Conservation (phyloP, 371 early-diverging fungal genomes). For the Quaeritorhiza haematococci region DNA sequence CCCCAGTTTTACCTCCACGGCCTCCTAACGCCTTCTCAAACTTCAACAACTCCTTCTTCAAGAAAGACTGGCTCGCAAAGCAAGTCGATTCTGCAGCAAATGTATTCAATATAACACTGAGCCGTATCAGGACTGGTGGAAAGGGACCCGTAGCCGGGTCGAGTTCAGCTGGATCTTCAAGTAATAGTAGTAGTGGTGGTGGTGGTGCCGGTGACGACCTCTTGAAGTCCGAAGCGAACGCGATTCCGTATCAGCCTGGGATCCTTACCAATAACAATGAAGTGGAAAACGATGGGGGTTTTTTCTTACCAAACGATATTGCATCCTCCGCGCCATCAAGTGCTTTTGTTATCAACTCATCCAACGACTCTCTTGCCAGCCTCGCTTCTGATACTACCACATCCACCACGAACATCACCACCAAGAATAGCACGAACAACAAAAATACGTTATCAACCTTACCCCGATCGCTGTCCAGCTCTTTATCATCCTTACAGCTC, state of each 20-base stretch:
- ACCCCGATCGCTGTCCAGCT: background rate
- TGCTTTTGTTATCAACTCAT: too few species aligned
- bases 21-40: background rate
- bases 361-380: too few species aligned
- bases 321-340: background rate
- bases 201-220: background rate
- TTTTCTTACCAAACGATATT: background rate
- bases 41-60: background rate
- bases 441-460: too few species aligned
- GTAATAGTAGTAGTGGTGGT: background rate
- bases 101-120: conserved; percentile 7
- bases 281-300: background rate
- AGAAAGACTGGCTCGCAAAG: conserved; percentile 10
- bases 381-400: background rate
- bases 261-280: background rate
- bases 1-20: background rate
- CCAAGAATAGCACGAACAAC: background rate
- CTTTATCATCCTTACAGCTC: background rate
- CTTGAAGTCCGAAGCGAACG: background rate
- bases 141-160: background rate
- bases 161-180: background rate
- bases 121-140: conserved; percentile 2
- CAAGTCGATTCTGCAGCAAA: conserved; percentile 17
- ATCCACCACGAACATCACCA: background rate
- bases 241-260: background rate